These are phyloP conservation scores for Myochromella boudieri DNA, from an alignment of 768 basidiomycete species.

Conservation along the genomic window DNA sequence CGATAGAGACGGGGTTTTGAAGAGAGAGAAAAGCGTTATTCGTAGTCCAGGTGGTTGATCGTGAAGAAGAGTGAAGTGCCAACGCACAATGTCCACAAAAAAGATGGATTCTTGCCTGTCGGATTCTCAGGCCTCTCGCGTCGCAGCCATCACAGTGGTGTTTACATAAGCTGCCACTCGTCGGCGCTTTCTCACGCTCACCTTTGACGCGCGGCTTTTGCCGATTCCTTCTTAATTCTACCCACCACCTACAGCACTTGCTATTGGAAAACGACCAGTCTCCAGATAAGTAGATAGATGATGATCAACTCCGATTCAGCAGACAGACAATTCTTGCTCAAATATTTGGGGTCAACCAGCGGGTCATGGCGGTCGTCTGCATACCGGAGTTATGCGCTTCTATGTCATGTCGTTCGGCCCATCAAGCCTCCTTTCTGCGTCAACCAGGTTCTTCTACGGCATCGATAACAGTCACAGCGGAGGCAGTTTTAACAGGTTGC, in stretches of 20 bases:
- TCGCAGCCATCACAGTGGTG: conserved; percentile 12
- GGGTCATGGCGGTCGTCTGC: no score
- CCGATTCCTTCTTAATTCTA: background rate
- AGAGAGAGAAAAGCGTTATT: background rate
- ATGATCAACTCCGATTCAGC: background rate
- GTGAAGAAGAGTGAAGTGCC: conserved; percentile 16
- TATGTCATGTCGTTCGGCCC: background rate
- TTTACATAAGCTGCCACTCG: conserved; percentile 15
- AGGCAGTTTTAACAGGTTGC: no score
- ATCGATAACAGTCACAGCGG: background rate
- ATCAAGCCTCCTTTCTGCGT: background rate
- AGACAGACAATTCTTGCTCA: background rate
- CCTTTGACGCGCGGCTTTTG: background rate
- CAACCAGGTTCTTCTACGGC: background rate
- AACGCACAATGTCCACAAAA: conserved; percentile 15
- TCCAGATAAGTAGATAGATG: background rate
- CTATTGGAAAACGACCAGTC: background rate
- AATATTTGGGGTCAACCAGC: background rate
- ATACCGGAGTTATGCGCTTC: background rate
- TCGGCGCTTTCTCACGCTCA: conserved; percentile 14
- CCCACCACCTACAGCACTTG: background rate
- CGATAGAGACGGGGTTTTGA: background rate
- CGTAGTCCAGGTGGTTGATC: conserved; percentile 9
- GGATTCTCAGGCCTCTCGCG: conserved; percentile 22
- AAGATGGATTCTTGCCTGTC: conserved; percentile 17